Evolutionary conservation across 1,284 basidiomycete species (phyloP), one percentile per base, ranked within the genome.

Genomic region (Heterobasidion annosum): DNA sequence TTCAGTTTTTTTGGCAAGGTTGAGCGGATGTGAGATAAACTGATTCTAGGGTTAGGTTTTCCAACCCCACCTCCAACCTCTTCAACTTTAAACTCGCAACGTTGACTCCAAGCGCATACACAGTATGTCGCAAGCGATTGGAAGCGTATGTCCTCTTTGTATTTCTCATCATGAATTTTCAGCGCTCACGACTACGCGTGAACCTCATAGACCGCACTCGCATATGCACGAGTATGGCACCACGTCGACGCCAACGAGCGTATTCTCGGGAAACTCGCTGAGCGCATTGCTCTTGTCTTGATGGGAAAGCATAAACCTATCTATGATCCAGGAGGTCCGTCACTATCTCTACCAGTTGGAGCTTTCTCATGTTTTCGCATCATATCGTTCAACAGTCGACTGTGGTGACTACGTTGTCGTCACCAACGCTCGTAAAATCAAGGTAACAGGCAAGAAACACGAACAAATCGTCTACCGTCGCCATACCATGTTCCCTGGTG

Each of bases 301-400:
- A 98, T 98, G 95, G 97, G 97, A 67, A 99, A 99, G 75, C 93
- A 99, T 72, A 99, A 99, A 69, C 96, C 97, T 16, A 92, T 97
- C 51, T 98, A 93, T 64, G 93, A 98, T 71, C 93, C 91, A 19
- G 80, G 85, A 62, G 83, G 93, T 93, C 62, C 58, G 84, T 72
- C 37, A 12, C n/a, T 12, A 40, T 40, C n/a, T n/a, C 25, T 25
- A 25, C 25, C 3, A 25, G 4, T 3, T 48, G 40, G n/a, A 48
- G 44, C 53, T n/a, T 8, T 47, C 47, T 9, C 33, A 42, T 33
- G 52, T 9, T 47, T 34, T 34, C 16, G 34, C 10, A 50, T 34
- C 49, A 54, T 25, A 8, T 32, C 9, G 51, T 18, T 40, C 34
- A 44, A 58, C 57, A 95, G 94, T 88, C 59, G 94, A 97, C 69